phyloP scores from a whole-genome alignment of 352 stramenopile genomes.

The Pythium oligandrum region DNA sequence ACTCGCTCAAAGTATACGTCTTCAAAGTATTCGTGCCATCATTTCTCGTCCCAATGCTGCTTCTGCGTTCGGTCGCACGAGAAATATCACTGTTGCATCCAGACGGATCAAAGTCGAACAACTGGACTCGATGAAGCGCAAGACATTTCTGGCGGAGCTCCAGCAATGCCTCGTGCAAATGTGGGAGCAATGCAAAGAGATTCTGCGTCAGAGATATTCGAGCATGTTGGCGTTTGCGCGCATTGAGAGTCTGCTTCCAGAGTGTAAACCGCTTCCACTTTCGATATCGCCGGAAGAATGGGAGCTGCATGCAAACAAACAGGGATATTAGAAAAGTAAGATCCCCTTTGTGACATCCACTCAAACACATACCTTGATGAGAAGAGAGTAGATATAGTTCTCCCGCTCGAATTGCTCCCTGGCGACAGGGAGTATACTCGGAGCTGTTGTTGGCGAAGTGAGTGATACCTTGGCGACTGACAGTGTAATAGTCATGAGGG shows the following conservation, averaged over 20 bases:
- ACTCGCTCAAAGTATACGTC: conserved; percentile 79
- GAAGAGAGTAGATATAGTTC: conserved; percentile 84
- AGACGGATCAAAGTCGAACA: conserved; percentile 40
- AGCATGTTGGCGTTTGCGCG: conserved; percentile 31
- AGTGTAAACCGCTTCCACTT: conserved; percentile 89
- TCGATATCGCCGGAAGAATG: conserved; percentile 88
- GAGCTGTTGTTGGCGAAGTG: conserved; percentile 74
- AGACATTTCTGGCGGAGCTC: conserved; percentile 62
- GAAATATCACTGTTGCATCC: too few species aligned
- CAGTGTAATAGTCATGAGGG: conserved; percentile 86
- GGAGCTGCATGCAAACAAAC: conserved; percentile 30
- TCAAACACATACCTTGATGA: conserved; percentile 46
- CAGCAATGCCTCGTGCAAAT: conserved; percentile 78
- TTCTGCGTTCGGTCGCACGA: too few species aligned
- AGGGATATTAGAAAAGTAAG: neutral
- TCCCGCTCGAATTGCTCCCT: conserved; percentile 90
- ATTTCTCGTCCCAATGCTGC: too few species aligned
- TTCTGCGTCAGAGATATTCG: conserved; percentile 55
- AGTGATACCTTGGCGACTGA: conserved; percentile 85
- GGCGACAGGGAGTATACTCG: conserved; percentile 88
- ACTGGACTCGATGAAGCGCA: conserved; percentile 24
- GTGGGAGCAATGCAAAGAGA: conserved; percentile 86
- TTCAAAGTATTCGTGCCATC: conserved; percentile 4
- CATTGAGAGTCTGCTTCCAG: conserved; percentile 80
- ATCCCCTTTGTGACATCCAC: too few species aligned